A percentile compares a stretch with the other conserved stretches of the same genome.
Evolutionary conservation across 768 basidiomycete genomes (phyloP).

Genomic region (Boletus vinaceobasis): DNA sequence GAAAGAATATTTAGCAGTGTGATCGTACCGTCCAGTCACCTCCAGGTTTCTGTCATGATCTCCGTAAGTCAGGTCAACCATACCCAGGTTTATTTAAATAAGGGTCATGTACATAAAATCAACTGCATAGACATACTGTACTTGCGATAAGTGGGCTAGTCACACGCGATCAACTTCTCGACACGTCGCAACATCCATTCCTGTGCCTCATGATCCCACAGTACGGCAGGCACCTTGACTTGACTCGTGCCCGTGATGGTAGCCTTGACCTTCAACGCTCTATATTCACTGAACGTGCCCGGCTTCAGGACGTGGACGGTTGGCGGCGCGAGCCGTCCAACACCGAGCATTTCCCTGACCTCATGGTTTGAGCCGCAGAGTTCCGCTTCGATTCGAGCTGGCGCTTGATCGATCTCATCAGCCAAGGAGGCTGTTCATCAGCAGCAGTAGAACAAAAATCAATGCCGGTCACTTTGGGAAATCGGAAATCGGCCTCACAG

Average conservation of each 20-base stretch:
- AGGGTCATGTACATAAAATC: no score
- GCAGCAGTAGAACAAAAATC: neutral
- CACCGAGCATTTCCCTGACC: neutral
- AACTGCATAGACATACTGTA: no score
- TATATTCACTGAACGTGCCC: constrained; percentile 20
- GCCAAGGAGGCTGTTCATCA: neutral
- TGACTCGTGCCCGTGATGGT: constrained; percentile 12
- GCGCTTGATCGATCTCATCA: neutral
- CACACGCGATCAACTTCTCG: neutral
- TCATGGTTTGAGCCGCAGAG: constrained; percentile 5
- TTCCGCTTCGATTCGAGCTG: constrained; percentile 1
- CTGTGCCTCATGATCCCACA: constrained; percentile 11
- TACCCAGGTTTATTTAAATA: no score
- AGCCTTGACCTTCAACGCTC: constrained; percentile 2
- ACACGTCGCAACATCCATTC: constrained; percentile 15
- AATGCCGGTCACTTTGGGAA: neutral
- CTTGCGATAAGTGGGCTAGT: no score
- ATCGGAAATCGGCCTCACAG: neutral
- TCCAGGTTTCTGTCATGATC: no score
- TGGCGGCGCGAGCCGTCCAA: constrained; percentile 2
- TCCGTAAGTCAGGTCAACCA: no score
- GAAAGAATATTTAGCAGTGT: no score
- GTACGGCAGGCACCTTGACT: constrained; percentile 18
- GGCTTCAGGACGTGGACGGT: constrained; percentile 12
- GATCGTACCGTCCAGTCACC: no score